These are phyloP conservation scores for Nothophoma quercina DNA, from an alignment of 2,329 filamentous ascomycete species.

Conservation along the genomic window DNA sequence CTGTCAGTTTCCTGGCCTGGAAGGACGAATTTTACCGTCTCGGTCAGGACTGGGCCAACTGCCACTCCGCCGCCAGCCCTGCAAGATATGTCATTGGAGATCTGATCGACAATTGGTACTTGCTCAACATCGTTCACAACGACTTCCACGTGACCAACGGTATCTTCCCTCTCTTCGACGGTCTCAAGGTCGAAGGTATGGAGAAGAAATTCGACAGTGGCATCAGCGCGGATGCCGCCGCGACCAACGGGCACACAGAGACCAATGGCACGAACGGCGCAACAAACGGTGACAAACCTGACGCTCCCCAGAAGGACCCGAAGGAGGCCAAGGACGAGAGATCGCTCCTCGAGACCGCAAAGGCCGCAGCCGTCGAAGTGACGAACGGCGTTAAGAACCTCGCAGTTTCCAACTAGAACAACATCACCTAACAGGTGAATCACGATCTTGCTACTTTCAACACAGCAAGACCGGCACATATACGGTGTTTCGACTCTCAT, in stretches of 20 bases:
- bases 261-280: slow-evolving; percentile 25
- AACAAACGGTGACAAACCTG: slow-evolving; percentile 12
- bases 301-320: slow-evolving; percentile 11
- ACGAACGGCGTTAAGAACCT: slow-evolving; percentile 41
- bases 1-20: slow-evolving; percentile 96
- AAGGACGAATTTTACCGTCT: slow-evolving; percentile 96
- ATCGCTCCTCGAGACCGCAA: slow-evolving; percentile 34
- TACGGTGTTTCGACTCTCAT: slow-evolving; percentile 19
- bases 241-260: slow-evolving; percentile 13
- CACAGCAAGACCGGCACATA: slow-evolving; percentile 36
- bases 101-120: slow-evolving; percentile 89
- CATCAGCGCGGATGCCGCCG: slow-evolving; percentile 9
- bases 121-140: slow-evolving; percentile 98
- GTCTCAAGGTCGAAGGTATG: slow-evolving; percentile 72
- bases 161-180: slow-evolving; percentile 87
- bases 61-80: slow-evolving; percentile 77
- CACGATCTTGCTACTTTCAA: slow-evolving; percentile 44
- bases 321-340: slow-evolving; percentile 26
- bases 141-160: slow-evolving; percentile 87
- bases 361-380: slow-evolving; percentile 39
- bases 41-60: slow-evolving; percentile 92
- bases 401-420: slow-evolving; percentile 35
- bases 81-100: slow-evolving; percentile 81
- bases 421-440: slow-evolving; percentile 1
- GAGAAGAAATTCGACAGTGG: slow-evolving; percentile 54